Conservation (phyloP, 1,284 basidiomycete species). For the Marasmius fiardii region DNA sequence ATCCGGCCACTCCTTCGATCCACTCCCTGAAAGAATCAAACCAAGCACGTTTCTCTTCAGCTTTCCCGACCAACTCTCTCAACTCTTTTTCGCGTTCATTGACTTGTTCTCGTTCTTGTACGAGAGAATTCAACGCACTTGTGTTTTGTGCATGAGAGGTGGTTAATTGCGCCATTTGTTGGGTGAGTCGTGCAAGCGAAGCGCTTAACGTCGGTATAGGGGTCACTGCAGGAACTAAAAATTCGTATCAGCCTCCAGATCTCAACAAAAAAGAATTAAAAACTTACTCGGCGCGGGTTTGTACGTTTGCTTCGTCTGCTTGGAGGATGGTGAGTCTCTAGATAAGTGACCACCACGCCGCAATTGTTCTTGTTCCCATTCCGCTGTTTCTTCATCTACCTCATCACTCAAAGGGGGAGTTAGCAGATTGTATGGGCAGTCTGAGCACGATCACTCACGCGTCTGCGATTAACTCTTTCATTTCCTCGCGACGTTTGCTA, state of each 20-base stretch:
- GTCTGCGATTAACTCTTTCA: conserved; percentile 86
- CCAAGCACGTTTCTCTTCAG: conserved; percentile 86
- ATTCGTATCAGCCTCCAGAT: conserved; percentile 14
- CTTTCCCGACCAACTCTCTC: conserved; percentile 72
- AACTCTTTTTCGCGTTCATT: conserved; percentile 78
- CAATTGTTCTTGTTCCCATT: conserved; percentile 91
- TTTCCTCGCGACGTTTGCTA: conserved; percentile 65
- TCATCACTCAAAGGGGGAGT: conserved; percentile 54
- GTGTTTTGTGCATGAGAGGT: conserved; percentile 71
- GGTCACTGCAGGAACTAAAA: conserved; percentile 58
- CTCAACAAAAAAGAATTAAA: neutral
- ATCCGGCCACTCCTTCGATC: conserved; percentile 84
- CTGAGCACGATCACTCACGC: conserved; percentile 48
- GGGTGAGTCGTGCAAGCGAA: conserved; percentile 54
- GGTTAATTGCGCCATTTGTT: conserved; percentile 65
- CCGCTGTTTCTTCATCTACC: conserved; percentile 83
- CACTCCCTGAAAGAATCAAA: conserved; percentile 83
- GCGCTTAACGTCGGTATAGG: conserved; percentile 56
- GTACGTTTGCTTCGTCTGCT: conserved; percentile 55
- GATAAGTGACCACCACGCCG: conserved; percentile 64
- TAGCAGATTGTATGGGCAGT: conserved; percentile 5
- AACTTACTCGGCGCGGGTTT: conserved; percentile 72
- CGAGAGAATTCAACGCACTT: conserved; percentile 56
- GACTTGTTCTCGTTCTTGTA: conserved; percentile 67
- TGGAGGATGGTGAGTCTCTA: conserved; percentile 25